These are phyloP conservation scores for Panicum hallii DNA, from an alignment of 202 grass and related monocot genomes.

Conservation along the genomic window DNA sequence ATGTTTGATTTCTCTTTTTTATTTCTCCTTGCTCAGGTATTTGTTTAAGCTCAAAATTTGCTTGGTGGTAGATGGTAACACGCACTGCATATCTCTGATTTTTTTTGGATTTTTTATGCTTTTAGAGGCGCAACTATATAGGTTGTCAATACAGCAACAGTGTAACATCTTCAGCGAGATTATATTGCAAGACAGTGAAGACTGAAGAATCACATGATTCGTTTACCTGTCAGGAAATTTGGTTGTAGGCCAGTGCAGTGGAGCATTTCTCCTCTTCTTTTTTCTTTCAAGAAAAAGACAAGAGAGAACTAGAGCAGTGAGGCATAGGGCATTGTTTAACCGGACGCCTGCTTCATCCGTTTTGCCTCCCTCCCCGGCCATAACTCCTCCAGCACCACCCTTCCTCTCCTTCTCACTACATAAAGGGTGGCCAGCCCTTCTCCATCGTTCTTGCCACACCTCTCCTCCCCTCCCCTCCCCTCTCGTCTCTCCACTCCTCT, in stretches of 20 bases:
- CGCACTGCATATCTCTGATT: not conserved
- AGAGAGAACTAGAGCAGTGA: not conserved
- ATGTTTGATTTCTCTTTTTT: not conserved
- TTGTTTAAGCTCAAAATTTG: not conserved
- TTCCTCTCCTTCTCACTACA: not conserved
- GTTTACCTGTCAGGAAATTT: not conserved
- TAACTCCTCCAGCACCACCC: constrained; percentile 18
- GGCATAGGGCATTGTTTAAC: constrained; percentile 20
- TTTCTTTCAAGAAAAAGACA: not conserved
- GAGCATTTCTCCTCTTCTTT: not conserved
- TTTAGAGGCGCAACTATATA: not conserved
- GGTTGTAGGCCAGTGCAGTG: not conserved
- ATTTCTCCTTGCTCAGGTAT: not conserved
- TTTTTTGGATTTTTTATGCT: not conserved
- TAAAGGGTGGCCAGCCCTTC: constrained; percentile 21
- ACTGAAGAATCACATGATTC: not conserved
- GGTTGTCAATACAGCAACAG: not conserved
- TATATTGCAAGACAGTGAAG: not conserved
- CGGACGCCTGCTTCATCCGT: constrained; percentile 42
- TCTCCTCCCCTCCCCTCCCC: too few relatives aligned
- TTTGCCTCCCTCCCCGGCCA: constrained; percentile 44
- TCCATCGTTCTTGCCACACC: constrained; percentile 5
- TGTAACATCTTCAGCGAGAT: not conserved
- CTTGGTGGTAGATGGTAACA: not conserved
- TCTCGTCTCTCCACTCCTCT: not conserved